Base-by-base conservation (phyloP, 768 basidiomycete genomes). In the Ramaria sp. region DNA sequence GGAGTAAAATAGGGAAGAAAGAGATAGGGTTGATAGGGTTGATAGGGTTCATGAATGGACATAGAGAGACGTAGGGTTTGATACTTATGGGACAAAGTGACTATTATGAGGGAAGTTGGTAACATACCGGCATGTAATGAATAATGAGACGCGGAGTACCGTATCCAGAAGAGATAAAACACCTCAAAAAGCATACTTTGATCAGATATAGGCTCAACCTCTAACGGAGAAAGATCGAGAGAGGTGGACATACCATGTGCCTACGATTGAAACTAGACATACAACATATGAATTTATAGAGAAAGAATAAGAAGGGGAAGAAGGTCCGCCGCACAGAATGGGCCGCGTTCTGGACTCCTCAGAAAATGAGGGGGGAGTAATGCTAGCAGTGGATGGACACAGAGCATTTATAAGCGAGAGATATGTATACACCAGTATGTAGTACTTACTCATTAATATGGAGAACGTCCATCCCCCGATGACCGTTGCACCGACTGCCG, bases 81-180 rank as follows among this genome's bases (percentile, higher is more conserved):
- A n/a, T n/a, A n/a, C n/a, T n/a, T n/a, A n/a, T n/a, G n/a, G n/a
- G n/a, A n/a, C n/a, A n/a, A n/a, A n/a, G n/a, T n/a, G n/a, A n/a
- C n/a, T n/a, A n/a, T n/a, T n/a, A n/a, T n/a, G n/a, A n/a, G n/a
- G n/a, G n/a, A n/a, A n/a, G n/a, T n/a, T n/a, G n/a, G n/a, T n/a
- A n/a, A n/a, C 51, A 28, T 28, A 54, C 52, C 22, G 52, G 52
- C n/a, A 54, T 27, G 43, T 54, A 54, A 28, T 54, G 52, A 34
- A 54, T 34, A 12, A 43, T 28, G 9, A 54, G 30, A 4, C 52
- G 41, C 5, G 27, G 24, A 9, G 45, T 25, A 18, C 24, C 52
- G 18, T 54, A 47, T 45, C 45, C 30, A 1, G 52, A 54, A 3
- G 52, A 45, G 16, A 54, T 54, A 20, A 54, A 54, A 28, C 52